Evolutionary conservation across 2,329 filamentous ascomycete species (phyloP), one percentile per base, ranked within the genome.

Genomic region (Exserohilum rostratum): DNA sequence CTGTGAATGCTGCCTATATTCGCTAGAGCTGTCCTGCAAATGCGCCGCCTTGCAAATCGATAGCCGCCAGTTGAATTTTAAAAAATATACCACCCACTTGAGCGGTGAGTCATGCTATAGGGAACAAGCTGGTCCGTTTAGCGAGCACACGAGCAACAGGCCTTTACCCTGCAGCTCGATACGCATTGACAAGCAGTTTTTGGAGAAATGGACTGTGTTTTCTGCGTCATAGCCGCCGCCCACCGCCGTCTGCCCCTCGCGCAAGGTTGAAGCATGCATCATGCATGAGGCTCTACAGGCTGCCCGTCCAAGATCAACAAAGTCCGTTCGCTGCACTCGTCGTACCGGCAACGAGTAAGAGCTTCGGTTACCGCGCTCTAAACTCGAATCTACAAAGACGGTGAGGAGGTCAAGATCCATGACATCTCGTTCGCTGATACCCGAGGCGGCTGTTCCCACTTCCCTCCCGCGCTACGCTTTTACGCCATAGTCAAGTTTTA

Each of bases 91-190:
- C 18, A 37, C 17, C 29, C 18, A 37, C 17, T 49, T 40, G 34
- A 49, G 50, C 35, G 46, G 59, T 67, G 65, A 66, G 59, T 66
- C 65, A 68, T 62, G 53, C 17, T 42, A 61, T 53, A 57, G 43
- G 54, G 46, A 52, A 54, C 43, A 60, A 46, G 55, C 52, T 58
- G 57, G 57, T 48, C 39, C 53, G 30, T 44, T 55, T 62, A 67
- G 65, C 58, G 54, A 61, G 50, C 48, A 56, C 45, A 51, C 40
- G 25, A 29, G 44, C 53, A 55, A 52, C 62, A 49, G 62, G 54
- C 56, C 58, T 43, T 54, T 47, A 56, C 55, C 56, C 48, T 50
- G 57, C 60, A 59, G 45, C 50, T 17, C 38, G n/a, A n/a, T 12
- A 46, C 43, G 62, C 61, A 62, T 64, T 55, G 61, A 65, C 57